phyloP scores from a whole-genome alignment of 129 eudicot genomes.

The Deinandra increscens region DNA sequence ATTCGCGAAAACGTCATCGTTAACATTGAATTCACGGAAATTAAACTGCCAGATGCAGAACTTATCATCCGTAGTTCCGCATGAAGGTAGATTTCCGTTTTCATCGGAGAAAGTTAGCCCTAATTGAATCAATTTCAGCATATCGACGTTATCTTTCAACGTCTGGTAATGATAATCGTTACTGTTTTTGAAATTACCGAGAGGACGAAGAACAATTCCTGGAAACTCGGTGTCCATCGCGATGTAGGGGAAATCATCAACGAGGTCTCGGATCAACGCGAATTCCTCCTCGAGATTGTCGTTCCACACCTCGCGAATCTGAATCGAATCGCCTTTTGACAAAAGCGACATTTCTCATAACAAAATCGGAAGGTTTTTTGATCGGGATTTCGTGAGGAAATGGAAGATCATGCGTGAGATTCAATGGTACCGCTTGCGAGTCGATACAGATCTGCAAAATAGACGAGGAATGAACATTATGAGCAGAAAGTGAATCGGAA shows the following conservation, averaged over 20 bases:
- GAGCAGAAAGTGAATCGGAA: background rate
- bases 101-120: conserved; percentile 81
- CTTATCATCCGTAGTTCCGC: conserved; percentile 63
- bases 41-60: conserved; percentile 85
- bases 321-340: conserved; percentile 61
- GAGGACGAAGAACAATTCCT: conserved; percentile 69
- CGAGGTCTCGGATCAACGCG: conserved; percentile 53
- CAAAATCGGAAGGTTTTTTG: background rate
- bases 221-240: conserved; percentile 96
- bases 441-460: conserved; percentile 26
- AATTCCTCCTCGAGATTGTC: conserved; percentile 78
- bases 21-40: conserved; percentile 71
- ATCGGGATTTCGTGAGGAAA: background rate
- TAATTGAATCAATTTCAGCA: conserved; percentile 78
- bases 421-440: background rate
- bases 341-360: conserved; percentile 61
- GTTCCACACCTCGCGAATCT: conserved; percentile 78
- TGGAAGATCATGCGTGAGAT: background rate
- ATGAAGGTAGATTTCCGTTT: conserved; percentile 63
- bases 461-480: background rate
- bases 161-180: conserved; percentile 74
- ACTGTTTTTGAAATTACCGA: conserved; percentile 67
- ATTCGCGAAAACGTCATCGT: conserved; percentile 73
- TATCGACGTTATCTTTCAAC: conserved; percentile 67
- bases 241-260: conserved; percentile 61